phyloP scores from a whole-genome alignment of 257 asterid species.

The Eucommia ulmoides region DNA sequence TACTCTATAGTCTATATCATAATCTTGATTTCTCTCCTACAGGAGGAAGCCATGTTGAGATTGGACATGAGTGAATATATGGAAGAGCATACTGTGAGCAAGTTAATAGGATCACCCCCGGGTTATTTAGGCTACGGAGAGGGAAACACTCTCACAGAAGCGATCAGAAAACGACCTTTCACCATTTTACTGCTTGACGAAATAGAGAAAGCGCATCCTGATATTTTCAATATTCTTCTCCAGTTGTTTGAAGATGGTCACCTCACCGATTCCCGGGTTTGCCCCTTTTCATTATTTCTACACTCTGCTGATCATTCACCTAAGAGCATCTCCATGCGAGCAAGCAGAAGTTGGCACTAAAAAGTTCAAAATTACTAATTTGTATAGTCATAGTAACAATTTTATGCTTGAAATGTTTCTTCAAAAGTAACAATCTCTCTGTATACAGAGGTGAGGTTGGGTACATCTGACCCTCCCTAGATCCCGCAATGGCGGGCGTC shows the following conservation, averaged over 20 bases:
- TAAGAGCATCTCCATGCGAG: too few relatives aligned
- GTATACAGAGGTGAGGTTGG: too few relatives aligned
- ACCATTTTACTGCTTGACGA: conserved; percentile 91
- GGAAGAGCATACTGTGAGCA: conserved; percentile 98
- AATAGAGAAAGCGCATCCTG: conserved; percentile 97
- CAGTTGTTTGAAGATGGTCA: conserved; percentile 97
- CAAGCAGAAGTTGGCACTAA: too few relatives aligned
- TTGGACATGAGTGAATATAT: conserved; percentile 98
- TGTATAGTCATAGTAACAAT: too few relatives aligned
- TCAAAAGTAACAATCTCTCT: too few relatives aligned
- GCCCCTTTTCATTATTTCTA: too few relatives aligned
- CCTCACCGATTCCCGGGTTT: conserved; percentile 96
- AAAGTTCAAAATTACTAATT: too few relatives aligned
- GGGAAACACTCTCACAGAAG: conserved; percentile 93
- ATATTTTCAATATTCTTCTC: conserved; percentile 85
- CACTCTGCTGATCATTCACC: too few relatives aligned
- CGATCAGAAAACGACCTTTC: conserved; percentile 82
- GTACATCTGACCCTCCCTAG: too few relatives aligned
- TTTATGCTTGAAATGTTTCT: too few relatives aligned
- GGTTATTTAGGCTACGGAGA: conserved; percentile 95
- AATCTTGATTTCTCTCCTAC: conserved; percentile 14
- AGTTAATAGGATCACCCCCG: conserved; percentile 97
- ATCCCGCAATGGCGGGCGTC: too few relatives aligned
- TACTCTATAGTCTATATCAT: too few relatives aligned
- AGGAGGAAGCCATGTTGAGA: conserved; percentile 93